Conservation (phyloP, 202 grass and related monocot genomes). For the Cymbopogon flexuosus region DNA sequence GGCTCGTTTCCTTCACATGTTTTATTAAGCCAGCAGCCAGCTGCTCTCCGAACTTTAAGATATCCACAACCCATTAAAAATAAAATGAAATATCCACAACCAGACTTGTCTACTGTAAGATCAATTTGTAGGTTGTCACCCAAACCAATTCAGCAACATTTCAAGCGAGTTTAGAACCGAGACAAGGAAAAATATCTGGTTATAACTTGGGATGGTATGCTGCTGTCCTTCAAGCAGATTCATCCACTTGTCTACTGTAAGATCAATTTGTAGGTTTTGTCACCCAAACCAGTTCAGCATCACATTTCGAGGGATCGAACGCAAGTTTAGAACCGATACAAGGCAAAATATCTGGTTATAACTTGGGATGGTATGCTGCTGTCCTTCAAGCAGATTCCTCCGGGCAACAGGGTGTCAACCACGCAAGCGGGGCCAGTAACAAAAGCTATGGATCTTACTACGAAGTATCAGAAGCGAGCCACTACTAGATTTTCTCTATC, state of each 20-base stretch:
- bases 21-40: too few species aligned
- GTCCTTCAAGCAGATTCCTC: slow-evolving; percentile 9
- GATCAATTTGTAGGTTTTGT: neutral
- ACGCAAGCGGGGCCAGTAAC: neutral
- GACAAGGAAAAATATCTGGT: neutral
- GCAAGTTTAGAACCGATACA: neutral
- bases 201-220: neutral
- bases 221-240: neutral
- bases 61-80: neutral
- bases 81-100: neutral
- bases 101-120: neutral
- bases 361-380: neutral
- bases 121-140: neutral
- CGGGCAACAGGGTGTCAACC: neutral
- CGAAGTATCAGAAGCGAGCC: slow-evolving; percentile 4
- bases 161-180: neutral
- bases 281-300: neutral
- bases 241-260: neutral
- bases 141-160: neutral
- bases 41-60: too few species aligned
- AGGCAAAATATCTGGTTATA: slow-evolving; percentile 8
- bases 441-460: slow-evolving; percentile 9
- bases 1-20: neutral
- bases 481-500: slow-evolving; percentile 18
- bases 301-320: neutral